These are phyloP conservation scores for Neobulgaria alba DNA, from an alignment of 2,329 filamentous ascomycete species.

Conservation along the genomic window DNA sequence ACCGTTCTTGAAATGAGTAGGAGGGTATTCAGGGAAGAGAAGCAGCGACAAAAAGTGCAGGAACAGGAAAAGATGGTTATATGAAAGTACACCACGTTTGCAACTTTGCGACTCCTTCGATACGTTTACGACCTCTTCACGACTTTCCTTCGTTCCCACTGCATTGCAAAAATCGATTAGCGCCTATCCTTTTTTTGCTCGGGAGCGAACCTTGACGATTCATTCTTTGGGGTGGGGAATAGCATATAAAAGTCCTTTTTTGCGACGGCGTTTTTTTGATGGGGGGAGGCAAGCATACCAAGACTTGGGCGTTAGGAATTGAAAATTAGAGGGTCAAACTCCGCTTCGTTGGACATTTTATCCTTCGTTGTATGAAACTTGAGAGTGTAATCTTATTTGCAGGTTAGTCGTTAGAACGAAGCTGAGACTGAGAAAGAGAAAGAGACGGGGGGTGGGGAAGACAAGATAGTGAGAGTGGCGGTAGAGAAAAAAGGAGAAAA, in stretches of 20 bases:
- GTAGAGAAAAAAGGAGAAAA: too few relatives aligned
- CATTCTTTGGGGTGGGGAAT: background rate
- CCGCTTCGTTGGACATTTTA: background rate
- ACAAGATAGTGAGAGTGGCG: too few relatives aligned
- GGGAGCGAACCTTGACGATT: background rate
- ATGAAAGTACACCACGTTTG: slow-evolving; percentile 2
- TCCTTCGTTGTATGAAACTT: background rate
- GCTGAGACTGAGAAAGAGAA: too few relatives aligned
- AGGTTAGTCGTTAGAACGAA: too few relatives aligned
- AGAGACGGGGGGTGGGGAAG: too few relatives aligned
- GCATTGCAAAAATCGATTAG: slow-evolving; percentile 11
- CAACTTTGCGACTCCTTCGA: background rate
- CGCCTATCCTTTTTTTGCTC: slow-evolving; percentile 6
- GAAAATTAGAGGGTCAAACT: background rate
- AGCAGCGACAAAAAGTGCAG: slow-evolving; percentile 42
- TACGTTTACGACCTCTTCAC: slow-evolving; percentile 5
- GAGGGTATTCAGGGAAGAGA: slow-evolving; percentile 84
- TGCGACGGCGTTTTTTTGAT: slow-evolving; percentile 4
- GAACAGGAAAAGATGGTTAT: slow-evolving; percentile 10
- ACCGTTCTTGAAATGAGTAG: slow-evolving; percentile 88
- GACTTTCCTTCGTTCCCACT: slow-evolving; percentile 3
- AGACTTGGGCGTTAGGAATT: background rate
- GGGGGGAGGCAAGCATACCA: background rate
- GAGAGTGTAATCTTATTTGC: background rate
- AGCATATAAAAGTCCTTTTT: slow-evolving; percentile 12